phyloP scores from a whole-genome alignment of 257 asterid genomes.

The Solanum clarkiae region DNA sequence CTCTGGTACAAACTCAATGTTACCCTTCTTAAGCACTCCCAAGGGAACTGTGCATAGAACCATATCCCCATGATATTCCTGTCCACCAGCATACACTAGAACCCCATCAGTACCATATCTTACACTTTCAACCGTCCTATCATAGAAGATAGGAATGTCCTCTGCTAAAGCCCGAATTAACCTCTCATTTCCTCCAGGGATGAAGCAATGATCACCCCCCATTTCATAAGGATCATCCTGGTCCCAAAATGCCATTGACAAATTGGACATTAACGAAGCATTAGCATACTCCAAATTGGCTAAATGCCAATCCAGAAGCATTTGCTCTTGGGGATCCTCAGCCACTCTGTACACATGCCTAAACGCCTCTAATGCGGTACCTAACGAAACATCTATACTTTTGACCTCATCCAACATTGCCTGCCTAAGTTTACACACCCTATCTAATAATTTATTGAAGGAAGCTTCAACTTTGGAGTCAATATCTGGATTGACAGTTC shows the following conservation, averaged over 20 bases:
- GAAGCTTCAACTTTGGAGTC: conserved; percentile 82
- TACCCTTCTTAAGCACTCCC: conserved; percentile 79
- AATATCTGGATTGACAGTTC: conserved; percentile 65
- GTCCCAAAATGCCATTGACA: conserved; percentile 97
- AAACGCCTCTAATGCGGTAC: conserved; percentile 82
- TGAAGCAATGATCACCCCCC: conserved; percentile 99
- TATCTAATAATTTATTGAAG: conserved; percentile 82
- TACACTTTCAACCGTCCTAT: conserved; percentile 46
- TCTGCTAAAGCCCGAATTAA: conserved; percentile 68
- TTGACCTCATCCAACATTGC: conserved; percentile 78
- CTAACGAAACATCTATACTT: conserved; percentile 69
- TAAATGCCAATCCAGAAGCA: conserved; percentile 98
- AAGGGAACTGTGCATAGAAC: conserved; percentile 83
- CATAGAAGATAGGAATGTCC: conserved; percentile 76
- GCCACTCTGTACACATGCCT: conserved; percentile 76
- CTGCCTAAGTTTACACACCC: conserved; percentile 96
- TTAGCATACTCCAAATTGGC: conserved; percentile 96
- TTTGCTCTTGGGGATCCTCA: conserved; percentile 78
- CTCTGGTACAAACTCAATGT: conserved; percentile 69
- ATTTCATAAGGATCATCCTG: conserved; percentile 97
- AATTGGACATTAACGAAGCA: conserved; percentile 83
- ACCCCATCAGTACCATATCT: conserved; percentile 81
- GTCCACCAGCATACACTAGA: conserved; percentile 64
- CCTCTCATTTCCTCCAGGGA: conserved; percentile 98
- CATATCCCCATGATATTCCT: conserved; percentile 69